Base-by-base conservation (phyloP, 2,329 filamentous ascomycete species). In the Nigrospora oryzae region DNA sequence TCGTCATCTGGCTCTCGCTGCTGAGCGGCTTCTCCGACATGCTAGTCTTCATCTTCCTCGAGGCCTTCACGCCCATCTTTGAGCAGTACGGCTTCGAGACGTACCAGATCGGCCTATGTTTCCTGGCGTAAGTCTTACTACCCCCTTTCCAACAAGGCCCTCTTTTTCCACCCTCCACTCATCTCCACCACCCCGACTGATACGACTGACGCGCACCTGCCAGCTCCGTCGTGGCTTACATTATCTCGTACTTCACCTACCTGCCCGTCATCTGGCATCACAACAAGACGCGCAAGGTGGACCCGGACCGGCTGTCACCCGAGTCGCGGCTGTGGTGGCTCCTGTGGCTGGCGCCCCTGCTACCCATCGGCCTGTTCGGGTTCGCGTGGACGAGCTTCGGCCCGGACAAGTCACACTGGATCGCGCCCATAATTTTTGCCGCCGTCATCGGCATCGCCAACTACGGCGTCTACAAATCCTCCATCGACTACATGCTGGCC, bases 31-130 rank as follows among this genome's bases (percentile, higher is more conserved):
- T 83, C 66, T 74, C 70, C 52, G 79, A 83, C 53, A 76, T 78
- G 2, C 64, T 84, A 39, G 81, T 84, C 54, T 84, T 83, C 63
- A 81, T 79, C 63, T 82, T 82, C 58, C 71, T 84, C 33, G 75
- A 84, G 55, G 78, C 75, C 0, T 82, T 82, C 48, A 61, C 65
- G 2, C 68, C 76, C 0, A 79, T 84, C 6, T 81, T 81, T 49
- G 59, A 68, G 37, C 71, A 82, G 49, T 84, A 77, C 74, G 54
- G 67, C 17, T 84, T 84, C 58, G 62, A 66, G 36, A 66, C 64
- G 7, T 47, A 51, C 12, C 42, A 60, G 37, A 49, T 50, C 19
- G 59, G 59, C 44, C 45, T 62, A 19, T 56, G 57, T n/a, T 62
- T 83, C 61, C 63, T 81, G 36, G 40, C 23, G 40, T 42, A 3